Base-by-base conservation (phyloP, 2,329 filamentous ascomycete species). In the Fusarium annulatum region DNA sequence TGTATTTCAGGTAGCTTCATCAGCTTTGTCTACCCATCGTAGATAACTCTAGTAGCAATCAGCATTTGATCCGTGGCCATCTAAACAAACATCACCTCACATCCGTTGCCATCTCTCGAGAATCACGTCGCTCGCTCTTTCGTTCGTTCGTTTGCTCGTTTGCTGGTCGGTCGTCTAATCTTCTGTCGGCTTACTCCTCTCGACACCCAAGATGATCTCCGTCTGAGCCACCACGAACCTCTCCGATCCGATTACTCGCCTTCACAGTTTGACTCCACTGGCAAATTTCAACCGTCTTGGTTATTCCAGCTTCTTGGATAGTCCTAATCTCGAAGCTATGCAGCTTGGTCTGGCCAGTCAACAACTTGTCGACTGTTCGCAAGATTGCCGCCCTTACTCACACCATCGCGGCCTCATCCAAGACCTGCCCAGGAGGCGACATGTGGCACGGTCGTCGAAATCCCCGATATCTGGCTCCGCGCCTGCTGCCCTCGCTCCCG, bases 131-230 rank as follows among this genome's bases (percentile, higher is more conserved):
- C 65, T 77, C 71, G 71, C 68, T 52, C 49, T 14, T 33, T 33
- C 33, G 11, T 26, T 76, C 71, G 69, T 67, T 75, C 63, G 60
- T 63, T 59, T 33, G 61, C 63, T 60, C 49, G 48, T 63, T 64
- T 53, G 66, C 57, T 69, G 64, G 66, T 57, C 55, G 64, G 63
- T 69, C 67, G 18, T 64, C 48, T 56, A 64, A 69, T 45, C 51
- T 53, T 52, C 61, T 51, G 43, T 58, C 58, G 64, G 69, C 60
- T 59, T 68, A 60, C 41, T 46, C 52, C 38, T 67, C 52, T 68
- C 69, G 72, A 75, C 61, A 71, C 53, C 64, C 71, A 76, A 75
- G 61, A 76, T 76, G 73, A 72, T 73, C 59, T 71, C 56, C 72
- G 71, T 60, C 71, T 76, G 68, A 76, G 53, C 64, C 64, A 61